phyloP scores from a whole-genome alignment of 2,329 filamentous ascomycete species.

The Penicillium frequentans region DNA sequence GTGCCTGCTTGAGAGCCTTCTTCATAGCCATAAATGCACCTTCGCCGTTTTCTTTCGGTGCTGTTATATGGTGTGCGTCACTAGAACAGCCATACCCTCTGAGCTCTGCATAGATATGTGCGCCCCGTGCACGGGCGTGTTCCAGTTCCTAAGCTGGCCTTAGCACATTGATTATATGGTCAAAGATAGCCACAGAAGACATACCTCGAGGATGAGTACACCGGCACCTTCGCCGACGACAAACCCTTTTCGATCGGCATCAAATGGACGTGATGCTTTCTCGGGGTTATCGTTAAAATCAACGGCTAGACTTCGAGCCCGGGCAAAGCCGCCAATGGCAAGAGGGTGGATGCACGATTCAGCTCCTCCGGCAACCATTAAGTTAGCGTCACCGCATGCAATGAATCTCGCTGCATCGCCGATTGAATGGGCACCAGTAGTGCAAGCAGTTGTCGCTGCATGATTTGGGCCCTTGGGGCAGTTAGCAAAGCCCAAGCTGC shows the following conservation, averaged over 20 bases:
- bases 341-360: conserved; percentile 96
- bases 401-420: conserved; percentile 94
- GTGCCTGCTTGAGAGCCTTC: conserved; percentile 72
- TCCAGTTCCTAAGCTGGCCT: conserved; percentile 63
- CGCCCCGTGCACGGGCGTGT: conserved; percentile 77
- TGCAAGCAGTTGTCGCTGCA: conserved; percentile 89
- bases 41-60: conserved; percentile 76
- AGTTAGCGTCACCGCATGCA: conserved; percentile 82
- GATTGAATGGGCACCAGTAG: conserved; percentile 90
- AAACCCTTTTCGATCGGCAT: conserved; percentile 76
- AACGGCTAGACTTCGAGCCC: conserved; percentile 82
- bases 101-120: conserved; percentile 83
- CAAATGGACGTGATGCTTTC: conserved; percentile 82
- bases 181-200: not conserved
- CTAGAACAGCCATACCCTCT: conserved; percentile 86
- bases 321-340: conserved; percentile 85
- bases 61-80: conserved; percentile 92
- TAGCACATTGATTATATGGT: not conserved
- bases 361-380: conserved; percentile 94
- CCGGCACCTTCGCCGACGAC: conserved; percentile 92
- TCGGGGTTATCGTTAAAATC: conserved; percentile 71
- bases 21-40: conserved; percentile 86
- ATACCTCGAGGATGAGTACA: conserved; percentile 76
- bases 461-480: conserved; percentile 76
- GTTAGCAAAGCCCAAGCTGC: not conserved